A percentile compares a stretch with the other conserved stretches of the same genome.
These are phyloP conservation scores for Solanum hybrid DNA, from an alignment of 305 asterid species.

Conservation along the genomic window DNA sequence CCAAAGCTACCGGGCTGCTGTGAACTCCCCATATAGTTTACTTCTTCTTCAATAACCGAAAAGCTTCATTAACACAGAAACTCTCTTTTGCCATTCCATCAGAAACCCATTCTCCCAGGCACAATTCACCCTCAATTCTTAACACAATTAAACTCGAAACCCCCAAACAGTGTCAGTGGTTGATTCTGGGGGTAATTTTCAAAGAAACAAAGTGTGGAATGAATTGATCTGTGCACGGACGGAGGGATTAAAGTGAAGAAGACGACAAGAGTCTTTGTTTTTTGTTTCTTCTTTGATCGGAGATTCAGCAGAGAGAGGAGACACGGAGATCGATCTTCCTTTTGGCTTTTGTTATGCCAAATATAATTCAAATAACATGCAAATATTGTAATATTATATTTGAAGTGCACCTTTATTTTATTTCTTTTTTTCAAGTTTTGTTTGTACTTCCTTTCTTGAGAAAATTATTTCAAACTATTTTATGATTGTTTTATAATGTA, in stretches of 20 bases:
- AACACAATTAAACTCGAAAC: neutral
- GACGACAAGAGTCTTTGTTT: neutral
- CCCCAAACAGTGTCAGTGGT: neutral
- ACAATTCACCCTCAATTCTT: neutral
- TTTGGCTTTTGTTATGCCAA: neutral
- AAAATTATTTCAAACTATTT: too few species aligned
- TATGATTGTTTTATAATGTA: too few species aligned
- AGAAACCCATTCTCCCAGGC: neutral
- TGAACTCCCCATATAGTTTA: constrained; percentile 5
- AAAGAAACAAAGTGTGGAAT: neutral
- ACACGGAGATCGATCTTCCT: neutral
- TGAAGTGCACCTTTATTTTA: too few species aligned
- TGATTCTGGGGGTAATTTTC: neutral
- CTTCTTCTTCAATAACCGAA: constrained; percentile 5
- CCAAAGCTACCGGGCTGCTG: neutral
- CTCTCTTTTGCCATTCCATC: neutral
- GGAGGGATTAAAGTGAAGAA: neutral
- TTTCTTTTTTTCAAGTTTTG: too few species aligned
- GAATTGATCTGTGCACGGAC: neutral
- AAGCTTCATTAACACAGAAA: neutral
- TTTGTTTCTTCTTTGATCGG: neutral
- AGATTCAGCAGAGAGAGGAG: neutral
- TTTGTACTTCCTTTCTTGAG: too few species aligned
- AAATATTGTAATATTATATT: neutral
- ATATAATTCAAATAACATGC: neutral